These are phyloP conservation scores for Phytophthora aleatoria DNA, from an alignment of 352 stramenopile species.

Conservation along the genomic window DNA sequence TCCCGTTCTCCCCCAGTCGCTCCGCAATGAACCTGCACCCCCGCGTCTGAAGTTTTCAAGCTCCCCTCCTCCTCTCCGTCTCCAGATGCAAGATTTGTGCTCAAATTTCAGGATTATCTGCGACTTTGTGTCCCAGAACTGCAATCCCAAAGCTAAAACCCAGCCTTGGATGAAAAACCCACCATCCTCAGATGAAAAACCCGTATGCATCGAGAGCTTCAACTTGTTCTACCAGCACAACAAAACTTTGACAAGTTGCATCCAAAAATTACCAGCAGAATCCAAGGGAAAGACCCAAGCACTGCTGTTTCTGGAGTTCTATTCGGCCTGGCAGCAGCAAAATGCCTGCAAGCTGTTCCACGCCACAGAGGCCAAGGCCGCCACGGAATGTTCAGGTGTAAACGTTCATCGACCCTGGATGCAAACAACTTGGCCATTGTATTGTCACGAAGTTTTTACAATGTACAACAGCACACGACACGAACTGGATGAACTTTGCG, in stretches of 20 bases:
- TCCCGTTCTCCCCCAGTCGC: background rate
- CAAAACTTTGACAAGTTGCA: slow-evolving; percentile 45
- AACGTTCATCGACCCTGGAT: slow-evolving; percentile 55
- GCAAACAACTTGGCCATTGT: slow-evolving; percentile 51
- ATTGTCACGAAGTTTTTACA: slow-evolving; percentile 62
- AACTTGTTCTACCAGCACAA: slow-evolving; percentile 53
- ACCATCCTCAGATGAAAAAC: slow-evolving; percentile 1
- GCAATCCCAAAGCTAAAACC: slow-evolving; percentile 24
- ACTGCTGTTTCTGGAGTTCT: slow-evolving; percentile 45
- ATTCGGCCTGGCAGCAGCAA: slow-evolving; percentile 51
- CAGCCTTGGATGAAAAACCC: slow-evolving; percentile 2
- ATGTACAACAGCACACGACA: slow-evolving; percentile 52
- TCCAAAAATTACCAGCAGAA: slow-evolving; percentile 16
- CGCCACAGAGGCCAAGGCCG: slow-evolving; percentile 50
- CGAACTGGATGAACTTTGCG: slow-evolving; percentile 52
- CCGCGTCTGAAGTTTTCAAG: slow-evolving; percentile 4
- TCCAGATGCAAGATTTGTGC: slow-evolving; percentile 38
- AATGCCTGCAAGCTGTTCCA: slow-evolving; percentile 61
- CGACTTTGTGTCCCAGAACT: slow-evolving; percentile 46
- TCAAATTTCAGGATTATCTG: slow-evolving; percentile 46
- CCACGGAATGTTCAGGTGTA: slow-evolving; percentile 42
- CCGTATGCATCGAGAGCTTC: slow-evolving; percentile 55
- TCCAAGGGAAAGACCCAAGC: slow-evolving; percentile 23
- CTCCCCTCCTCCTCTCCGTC: background rate
- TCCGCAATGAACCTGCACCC: background rate